phyloP scores from a whole-genome alignment of 2,329 filamentous ascomycete species.

The Pyrenophora teres region DNA sequence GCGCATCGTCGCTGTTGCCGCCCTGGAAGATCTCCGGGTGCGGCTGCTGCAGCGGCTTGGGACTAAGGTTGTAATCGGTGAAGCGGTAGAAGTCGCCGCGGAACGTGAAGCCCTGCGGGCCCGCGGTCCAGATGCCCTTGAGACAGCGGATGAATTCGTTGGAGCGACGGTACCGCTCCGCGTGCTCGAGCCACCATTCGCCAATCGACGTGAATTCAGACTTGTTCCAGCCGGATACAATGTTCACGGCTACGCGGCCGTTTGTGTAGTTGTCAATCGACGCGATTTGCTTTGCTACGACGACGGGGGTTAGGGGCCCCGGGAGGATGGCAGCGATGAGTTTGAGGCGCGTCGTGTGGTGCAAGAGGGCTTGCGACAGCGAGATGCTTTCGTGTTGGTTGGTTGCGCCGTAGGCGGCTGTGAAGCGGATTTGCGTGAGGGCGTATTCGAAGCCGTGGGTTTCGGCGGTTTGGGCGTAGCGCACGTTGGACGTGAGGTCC shows the following conservation, averaged over 20 bases:
- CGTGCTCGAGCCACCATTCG: slow-evolving; percentile 61
- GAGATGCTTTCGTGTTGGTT: slow-evolving; percentile 59
- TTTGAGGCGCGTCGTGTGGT: slow-evolving; percentile 55
- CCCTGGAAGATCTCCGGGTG: slow-evolving; percentile 61
- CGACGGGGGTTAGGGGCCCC: slow-evolving; percentile 43
- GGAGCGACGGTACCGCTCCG: slow-evolving; percentile 57
- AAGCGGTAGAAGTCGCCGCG: slow-evolving; percentile 60
- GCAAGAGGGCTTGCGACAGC: slow-evolving; percentile 56
- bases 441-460: slow-evolving; percentile 58
- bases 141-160: slow-evolving; percentile 59
- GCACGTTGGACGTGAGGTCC: slow-evolving; percentile 56
- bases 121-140: slow-evolving; percentile 57
- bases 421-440: slow-evolving; percentile 59
- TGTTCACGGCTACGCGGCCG: slow-evolving; percentile 58
- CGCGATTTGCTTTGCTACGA: slow-evolving; percentile 60
- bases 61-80: slow-evolving; percentile 56
- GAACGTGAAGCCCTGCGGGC: slow-evolving; percentile 54
- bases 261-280: slow-evolving; percentile 59
- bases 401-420: slow-evolving; percentile 55
- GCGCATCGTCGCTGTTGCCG: slow-evolving; percentile 57
- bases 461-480: slow-evolving; percentile 57
- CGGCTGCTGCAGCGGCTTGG: slow-evolving; percentile 57
- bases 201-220: slow-evolving; percentile 58
- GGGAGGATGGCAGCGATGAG: slow-evolving; percentile 59
- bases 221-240: slow-evolving; percentile 61